Evolutionary conservation across 2,329 filamentous ascomycete genomes (phyloP).

Genomic region (Dothistroma pini): DNA sequence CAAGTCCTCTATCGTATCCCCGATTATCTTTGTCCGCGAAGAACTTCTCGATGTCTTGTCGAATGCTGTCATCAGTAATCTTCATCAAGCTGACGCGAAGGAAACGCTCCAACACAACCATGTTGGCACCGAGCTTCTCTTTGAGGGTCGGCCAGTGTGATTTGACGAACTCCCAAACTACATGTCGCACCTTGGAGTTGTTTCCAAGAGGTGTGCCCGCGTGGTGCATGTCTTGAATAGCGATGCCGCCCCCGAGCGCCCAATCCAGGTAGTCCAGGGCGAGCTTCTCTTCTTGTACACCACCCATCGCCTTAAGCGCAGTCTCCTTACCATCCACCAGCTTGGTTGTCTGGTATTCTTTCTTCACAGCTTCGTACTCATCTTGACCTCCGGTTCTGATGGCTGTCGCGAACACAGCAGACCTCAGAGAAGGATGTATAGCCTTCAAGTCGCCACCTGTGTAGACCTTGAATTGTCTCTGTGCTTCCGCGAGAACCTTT

Average conservation of each 20-base stretch:
- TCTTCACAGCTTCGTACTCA: slow-evolving; percentile 72
- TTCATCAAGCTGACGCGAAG: slow-evolving; percentile 72
- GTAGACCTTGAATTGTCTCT: slow-evolving; percentile 78
- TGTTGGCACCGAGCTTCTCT: slow-evolving; percentile 70
- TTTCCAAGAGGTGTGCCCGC: slow-evolving; percentile 68
- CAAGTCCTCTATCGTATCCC: slow-evolving; percentile 80
- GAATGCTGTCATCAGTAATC: slow-evolving; percentile 66
- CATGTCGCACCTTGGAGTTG: slow-evolving; percentile 68
- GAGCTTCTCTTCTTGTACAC: slow-evolving; percentile 64
- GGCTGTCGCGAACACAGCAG: slow-evolving; percentile 74
- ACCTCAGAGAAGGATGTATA: slow-evolving; percentile 77
- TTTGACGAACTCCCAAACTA: slow-evolving; percentile 84
- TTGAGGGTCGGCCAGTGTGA: slow-evolving; percentile 73
- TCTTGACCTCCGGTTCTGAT: slow-evolving; percentile 68
- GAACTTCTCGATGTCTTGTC: slow-evolving; percentile 77
- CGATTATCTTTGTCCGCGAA: slow-evolving; percentile 83
- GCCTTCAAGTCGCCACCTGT: slow-evolving; percentile 63
- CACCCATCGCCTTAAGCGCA: slow-evolving; percentile 70
- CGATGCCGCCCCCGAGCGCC: slow-evolving; percentile 78
- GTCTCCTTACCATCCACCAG: slow-evolving; percentile 91
- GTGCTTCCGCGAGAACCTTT: slow-evolving; percentile 66
- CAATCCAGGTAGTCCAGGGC: slow-evolving; percentile 67
- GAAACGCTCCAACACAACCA: slow-evolving; percentile 86
- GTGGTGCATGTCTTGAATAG: slow-evolving; percentile 82
- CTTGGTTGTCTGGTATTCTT: slow-evolving; percentile 77